Evolutionary conservation across 768 basidiomycete genomes (phyloP).

Genomic region (Boletales sp.): DNA sequence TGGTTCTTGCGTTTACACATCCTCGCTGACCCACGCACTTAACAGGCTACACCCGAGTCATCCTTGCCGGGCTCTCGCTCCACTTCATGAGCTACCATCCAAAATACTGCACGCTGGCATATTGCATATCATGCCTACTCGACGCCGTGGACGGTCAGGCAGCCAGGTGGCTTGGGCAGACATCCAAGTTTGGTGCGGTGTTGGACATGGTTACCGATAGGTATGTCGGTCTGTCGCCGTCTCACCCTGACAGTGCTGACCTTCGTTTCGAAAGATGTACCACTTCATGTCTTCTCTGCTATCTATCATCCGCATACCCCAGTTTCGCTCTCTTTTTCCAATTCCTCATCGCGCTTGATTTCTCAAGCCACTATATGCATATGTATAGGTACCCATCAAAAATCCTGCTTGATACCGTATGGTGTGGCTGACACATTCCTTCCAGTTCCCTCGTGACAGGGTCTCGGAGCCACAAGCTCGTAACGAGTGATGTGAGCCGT

Average conservation of each 20-base stretch:
- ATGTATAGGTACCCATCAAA: conserved; percentile 82
- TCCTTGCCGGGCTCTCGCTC: conserved; percentile 85
- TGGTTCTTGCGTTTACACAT: neutral
- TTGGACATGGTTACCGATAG: conserved; percentile 99
- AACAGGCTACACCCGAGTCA: conserved; percentile 84
- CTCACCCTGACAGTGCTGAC: neutral
- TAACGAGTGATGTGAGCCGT: conserved; percentile 87
- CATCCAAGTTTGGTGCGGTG: conserved; percentile 95
- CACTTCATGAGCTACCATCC: conserved; percentile 96
- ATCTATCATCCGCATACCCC: conserved; percentile 89
- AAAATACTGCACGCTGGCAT: conserved; percentile 85
- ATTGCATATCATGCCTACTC: conserved; percentile 86
- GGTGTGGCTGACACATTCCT: conserved; percentile 4
- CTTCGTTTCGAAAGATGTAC: conserved; percentile 69
- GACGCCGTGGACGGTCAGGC: conserved; percentile 96
- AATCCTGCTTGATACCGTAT: no score
- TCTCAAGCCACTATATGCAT: conserved; percentile 98
- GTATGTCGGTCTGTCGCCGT: conserved; percentile 40
- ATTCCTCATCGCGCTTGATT: conserved; percentile 94
- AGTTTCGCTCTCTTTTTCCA: conserved; percentile 83
- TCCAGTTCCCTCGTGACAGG: conserved; percentile 91
- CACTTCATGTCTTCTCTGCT: conserved; percentile 91
- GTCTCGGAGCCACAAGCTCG: conserved; percentile 87
- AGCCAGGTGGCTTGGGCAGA: conserved; percentile 83
- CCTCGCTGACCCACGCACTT: neutral